Evolutionary conservation across 2,329 filamentous ascomycete species (phyloP), one percentile per base, ranked within the genome.

Genomic region (Fusarium continuum): DNA sequence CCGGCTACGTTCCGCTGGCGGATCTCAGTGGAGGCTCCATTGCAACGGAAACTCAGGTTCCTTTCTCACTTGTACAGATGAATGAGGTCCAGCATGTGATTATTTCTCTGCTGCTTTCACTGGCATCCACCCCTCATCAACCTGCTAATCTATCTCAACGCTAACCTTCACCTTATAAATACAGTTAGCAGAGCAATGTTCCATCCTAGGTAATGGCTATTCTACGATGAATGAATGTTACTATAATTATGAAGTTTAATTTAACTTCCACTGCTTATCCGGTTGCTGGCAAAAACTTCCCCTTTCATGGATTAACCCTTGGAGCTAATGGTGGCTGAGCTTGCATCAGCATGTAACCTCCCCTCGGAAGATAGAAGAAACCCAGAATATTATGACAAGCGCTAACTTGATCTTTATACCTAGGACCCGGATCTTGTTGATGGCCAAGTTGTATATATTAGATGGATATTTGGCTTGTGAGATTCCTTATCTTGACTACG

Each of bases 21-120:
- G 31, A 34, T 55, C 47, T 47, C 32, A 66, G 61, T 65, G 62
- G 53, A 52, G 39, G 61, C 44, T 35, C 32, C 44, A 32, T 47
- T 31, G 32, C 39, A 43, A 64, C 28, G 32, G 17, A 40, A 44
- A 36, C 25, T 55, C 35, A 16, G 26, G 5, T 38, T 39, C 13
- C 22, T 23, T 13, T 10, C 35, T 52, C 20, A 39, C 36, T 29
- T 44, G 22, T 16, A 35, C 9, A n/a, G n/a, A 17, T 38, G 26
- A 20, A 22, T 38, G 25, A 38, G 26, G 14, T 8, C 16, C 31
- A 20, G n/a, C 22, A 20, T 17, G n/a, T 14, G 38, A 34, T 26
- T 22, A 14, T 28, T 17, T 45, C n/a, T 13, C 19, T 34, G 19
- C 3, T n/a, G n/a, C n/a, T n/a, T n/a, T n/a, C n/a, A n/a, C n/a